phyloP scores from a whole-genome alignment of 2,329 filamentous ascomycete genomes.

The Ambrosiella cleistominuta region DNA sequence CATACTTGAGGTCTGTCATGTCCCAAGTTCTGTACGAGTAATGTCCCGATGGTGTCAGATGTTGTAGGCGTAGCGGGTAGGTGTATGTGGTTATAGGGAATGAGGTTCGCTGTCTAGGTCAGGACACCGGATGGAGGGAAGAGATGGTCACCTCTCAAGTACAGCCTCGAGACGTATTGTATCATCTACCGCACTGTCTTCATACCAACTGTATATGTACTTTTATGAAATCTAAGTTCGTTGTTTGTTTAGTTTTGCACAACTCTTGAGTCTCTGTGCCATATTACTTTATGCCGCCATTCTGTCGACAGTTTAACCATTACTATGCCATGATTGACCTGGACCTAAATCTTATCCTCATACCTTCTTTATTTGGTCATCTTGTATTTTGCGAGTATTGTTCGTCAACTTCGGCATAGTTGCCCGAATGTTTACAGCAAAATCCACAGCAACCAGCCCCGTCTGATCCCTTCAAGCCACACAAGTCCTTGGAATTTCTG shows the following conservation, averaged over 20 bases:
- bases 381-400: too few relatives aligned
- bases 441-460: background rate
- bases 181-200: background rate
- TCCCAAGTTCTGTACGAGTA: conserved; percentile 5
- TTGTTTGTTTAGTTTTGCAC: background rate
- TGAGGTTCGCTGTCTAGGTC: background rate
- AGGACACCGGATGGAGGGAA: background rate
- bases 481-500: background rate
- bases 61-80: background rate
- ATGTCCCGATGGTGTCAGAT: background rate
- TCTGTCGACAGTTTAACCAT: too few relatives aligned
- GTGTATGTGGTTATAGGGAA: background rate
- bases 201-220: conserved; percentile 1
- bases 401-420: too few relatives aligned
- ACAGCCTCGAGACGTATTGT: background rate
- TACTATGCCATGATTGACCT: too few relatives aligned
- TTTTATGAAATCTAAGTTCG: conserved; percentile 1
- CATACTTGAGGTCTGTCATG: background rate
- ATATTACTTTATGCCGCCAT: too few relatives aligned
- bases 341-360: too few relatives aligned
- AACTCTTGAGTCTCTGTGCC: too few relatives aligned
- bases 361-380: too few relatives aligned
- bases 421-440: background rate
- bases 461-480: background rate
- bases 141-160: background rate